Conservation (phyloP, 2,329 filamentous ascomycete species). For the Cladorrhinum sp. region DNA sequence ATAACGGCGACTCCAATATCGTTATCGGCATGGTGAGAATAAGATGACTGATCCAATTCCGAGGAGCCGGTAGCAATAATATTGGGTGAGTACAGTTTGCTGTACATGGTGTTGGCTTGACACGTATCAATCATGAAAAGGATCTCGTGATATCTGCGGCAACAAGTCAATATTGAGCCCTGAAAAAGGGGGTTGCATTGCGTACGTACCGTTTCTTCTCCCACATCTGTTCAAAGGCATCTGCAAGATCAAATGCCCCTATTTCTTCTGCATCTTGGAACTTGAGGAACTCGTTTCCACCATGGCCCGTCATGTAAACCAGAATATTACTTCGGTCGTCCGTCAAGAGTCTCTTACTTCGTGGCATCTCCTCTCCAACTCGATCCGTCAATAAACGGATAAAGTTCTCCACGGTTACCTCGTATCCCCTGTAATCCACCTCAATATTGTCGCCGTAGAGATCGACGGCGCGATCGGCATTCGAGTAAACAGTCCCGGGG, state of each 20-base stretch:
- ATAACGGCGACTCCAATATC: constrained; percentile 98
- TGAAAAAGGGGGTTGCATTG: background rate
- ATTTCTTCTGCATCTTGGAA: constrained; percentile 99
- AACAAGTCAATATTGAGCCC: background rate
- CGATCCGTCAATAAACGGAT: constrained; percentile 92
- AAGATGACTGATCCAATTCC: constrained; percentile 92
- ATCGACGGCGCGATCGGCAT: constrained; percentile 91
- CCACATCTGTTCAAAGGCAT: constrained; percentile 99
- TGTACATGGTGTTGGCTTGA: constrained; percentile 99
- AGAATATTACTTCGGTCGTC: constrained; percentile 96
- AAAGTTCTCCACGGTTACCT: constrained; percentile 98
- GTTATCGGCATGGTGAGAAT: constrained; percentile 96
- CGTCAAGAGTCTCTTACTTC: constrained; percentile 88
- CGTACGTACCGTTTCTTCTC: constrained; percentile 83
- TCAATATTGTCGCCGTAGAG: constrained; percentile 98
- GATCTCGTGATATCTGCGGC: constrained; percentile 80
- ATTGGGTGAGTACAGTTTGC: constrained; percentile 95
- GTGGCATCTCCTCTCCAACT: constrained; percentile 88
- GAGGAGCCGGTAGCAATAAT: constrained; percentile 98
- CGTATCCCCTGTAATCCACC: constrained; percentile 96
- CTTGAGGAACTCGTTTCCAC: constrained; percentile 95
- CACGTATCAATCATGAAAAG: constrained; percentile 99
- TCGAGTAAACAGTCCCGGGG: constrained; percentile 96
- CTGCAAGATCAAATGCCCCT: constrained; percentile 89
- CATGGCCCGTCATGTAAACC: constrained; percentile 99